Base-by-base conservation (phyloP, 2,329 filamentous ascomycete species). In the Elsinoe arachidis region DNA sequence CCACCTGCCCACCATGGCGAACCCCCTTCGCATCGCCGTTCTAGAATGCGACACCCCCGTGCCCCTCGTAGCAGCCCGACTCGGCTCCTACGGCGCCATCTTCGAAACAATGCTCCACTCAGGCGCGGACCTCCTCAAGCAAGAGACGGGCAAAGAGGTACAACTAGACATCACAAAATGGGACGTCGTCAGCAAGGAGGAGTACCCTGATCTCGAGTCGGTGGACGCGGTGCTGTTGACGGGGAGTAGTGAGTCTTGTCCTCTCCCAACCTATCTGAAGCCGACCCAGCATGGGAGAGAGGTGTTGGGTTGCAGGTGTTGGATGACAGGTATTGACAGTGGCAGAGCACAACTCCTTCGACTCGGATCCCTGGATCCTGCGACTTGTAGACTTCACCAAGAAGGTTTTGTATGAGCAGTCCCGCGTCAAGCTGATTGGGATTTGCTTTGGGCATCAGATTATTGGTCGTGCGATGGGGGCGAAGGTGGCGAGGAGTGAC, bases 391-490 rank as follows among this genome's bases (percentile, higher is more conserved):
- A 84, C 1, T 95, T 84, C 66, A 82, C 80, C 0, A 74, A 77
- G 53, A 74, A 78, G 62, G 76, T 87, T 2, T 76, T 88, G 34
- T n/a, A 33, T 10, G 75, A 76, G 11, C 79, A 85, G 61, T 75
- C 78, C 23, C 76, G 82, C 0, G 80, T 93, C 6, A 80, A 83
- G 35, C 72, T 91, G n/a, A 77, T 95, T 14, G 90, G 89, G 10
- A 79, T 93, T 14, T 95, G 90, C 72, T 95, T 92, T 69, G 90
- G 90, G 4, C 90, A 95, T 69, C 89, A 95, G 74, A 90, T 95
- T 65, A 74, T 93, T 43, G 88, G 81, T 1, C 78, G 89, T 55
- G 87, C 88, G 1, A 68, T 91, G 63, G 87, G 83, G 2, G 79
- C 74, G 17, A 79, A 81, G 63, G 86, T 95, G 2, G 84, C 78